phyloP scores from a whole-genome alignment of 495 filamentous ascomycete genomes.

The Cercophora sp. region DNA sequence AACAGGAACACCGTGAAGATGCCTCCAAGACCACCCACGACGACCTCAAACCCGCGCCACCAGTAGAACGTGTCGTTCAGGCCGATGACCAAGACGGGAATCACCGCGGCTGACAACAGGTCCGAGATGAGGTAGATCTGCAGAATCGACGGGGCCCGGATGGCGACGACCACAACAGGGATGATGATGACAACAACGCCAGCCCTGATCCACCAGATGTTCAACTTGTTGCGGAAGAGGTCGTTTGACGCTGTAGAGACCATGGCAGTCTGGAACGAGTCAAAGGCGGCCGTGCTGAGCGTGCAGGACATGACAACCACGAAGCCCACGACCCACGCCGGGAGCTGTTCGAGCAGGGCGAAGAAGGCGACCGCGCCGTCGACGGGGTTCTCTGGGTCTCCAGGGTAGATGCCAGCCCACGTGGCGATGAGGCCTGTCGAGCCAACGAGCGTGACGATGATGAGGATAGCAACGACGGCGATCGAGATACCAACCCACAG shows the following conservation, averaged over 20 bases:
- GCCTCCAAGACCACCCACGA: constrained; percentile 66
- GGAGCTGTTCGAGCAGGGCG: constrained; percentile 62
- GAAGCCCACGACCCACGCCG: constrained; percentile 69
- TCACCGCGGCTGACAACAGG: constrained; percentile 63
- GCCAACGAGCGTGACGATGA: constrained; percentile 64
- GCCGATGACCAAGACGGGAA: constrained; percentile 65
- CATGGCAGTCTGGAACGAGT: constrained; percentile 72
- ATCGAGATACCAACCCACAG: constrained; percentile 66
- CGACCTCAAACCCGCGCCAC: constrained; percentile 71
- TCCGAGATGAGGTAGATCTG: constrained; percentile 77
- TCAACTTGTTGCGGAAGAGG: constrained; percentile 70
- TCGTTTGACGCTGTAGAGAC: constrained; percentile 71
- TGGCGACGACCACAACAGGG: constrained; percentile 64
- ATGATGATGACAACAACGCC: constrained; percentile 64
- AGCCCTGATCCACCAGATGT: constrained; percentile 62
- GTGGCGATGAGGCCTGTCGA: constrained; percentile 65
- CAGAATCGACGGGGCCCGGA: constrained; percentile 65
- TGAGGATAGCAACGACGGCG: constrained; percentile 55
- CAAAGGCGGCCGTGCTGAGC: constrained; percentile 69
- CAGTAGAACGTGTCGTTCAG: constrained; percentile 60
- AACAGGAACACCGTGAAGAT: constrained; percentile 73
- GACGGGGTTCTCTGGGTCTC: constrained; percentile 42
- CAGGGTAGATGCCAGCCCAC: constrained; percentile 64
- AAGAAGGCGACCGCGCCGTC: constrained; percentile 70
- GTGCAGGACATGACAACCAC: constrained; percentile 72